Conservation (phyloP, 495 filamentous ascomycete genomes). For the Lepraria neglecta region DNA sequence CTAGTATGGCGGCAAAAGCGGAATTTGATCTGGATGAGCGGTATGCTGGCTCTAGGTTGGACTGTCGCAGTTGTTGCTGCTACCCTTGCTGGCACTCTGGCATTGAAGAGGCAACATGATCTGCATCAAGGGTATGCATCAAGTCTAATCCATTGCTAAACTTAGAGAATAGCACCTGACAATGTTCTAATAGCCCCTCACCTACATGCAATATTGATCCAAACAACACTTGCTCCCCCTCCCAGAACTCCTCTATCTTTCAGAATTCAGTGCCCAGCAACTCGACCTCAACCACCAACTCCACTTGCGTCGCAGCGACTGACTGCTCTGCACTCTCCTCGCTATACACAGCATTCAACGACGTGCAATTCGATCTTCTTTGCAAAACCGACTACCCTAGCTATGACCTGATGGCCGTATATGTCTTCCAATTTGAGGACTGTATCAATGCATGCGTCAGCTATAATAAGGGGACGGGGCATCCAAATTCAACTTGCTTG, state of each 20-base stretch:
- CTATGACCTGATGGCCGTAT: background rate
- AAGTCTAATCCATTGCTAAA: background rate
- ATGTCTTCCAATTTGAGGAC: background rate
- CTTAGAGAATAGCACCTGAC: background rate
- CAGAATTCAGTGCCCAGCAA: background rate
- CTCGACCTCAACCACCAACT: background rate
- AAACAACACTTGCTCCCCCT: background rate
- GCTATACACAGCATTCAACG: background rate
- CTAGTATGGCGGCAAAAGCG: background rate
- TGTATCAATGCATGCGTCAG: conserved; percentile 4
- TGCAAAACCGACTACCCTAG: background rate
- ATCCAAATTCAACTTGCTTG: background rate
- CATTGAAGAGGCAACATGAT: background rate
- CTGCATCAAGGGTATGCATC: background rate
- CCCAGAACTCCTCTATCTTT: background rate
- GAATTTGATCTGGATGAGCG: background rate
- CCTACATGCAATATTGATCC: background rate
- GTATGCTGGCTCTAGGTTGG: background rate
- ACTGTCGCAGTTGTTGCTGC: background rate
- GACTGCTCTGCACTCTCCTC: background rate
- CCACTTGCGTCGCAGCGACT: background rate
- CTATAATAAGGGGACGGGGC: background rate
- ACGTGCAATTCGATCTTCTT: background rate
- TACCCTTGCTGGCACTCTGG: background rate
- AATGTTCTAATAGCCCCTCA: background rate